A percentile compares a stretch with the other conserved stretches of the same genome.
phyloP scores from a whole-genome alignment of 108 stramenopile species.

The Cyclotella atomus region DNA sequence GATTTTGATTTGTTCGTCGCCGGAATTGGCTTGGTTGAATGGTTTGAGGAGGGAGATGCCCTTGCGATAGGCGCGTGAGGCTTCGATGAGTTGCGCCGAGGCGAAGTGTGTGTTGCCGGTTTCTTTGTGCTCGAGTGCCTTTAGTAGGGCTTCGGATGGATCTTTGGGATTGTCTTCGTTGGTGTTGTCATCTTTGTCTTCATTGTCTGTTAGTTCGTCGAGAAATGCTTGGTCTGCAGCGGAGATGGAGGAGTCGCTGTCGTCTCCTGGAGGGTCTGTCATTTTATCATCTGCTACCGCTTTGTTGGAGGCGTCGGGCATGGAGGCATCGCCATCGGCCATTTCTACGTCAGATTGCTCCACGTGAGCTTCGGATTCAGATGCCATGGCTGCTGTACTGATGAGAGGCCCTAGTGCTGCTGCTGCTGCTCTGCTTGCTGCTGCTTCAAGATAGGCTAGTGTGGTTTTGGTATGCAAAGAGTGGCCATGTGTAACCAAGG shows the following conservation, averaged over 20 bases:
- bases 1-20: constrained; percentile 80
- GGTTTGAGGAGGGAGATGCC: constrained; percentile 70
- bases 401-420: too few species aligned
- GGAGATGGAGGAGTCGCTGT: too few species aligned
- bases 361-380: background rate
- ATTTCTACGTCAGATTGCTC: background rate
- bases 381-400: too few species aligned
- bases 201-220: background rate
- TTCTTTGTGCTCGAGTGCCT: constrained; percentile 73
- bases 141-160: constrained; percentile 54
- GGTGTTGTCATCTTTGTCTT: background rate
- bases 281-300: too few species aligned
- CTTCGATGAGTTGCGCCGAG: constrained; percentile 59
- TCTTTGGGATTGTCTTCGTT: constrained; percentile 12
- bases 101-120: constrained; percentile 81
- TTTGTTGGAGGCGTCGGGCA: background rate
- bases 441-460: too few species aligned
- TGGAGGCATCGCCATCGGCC: background rate
- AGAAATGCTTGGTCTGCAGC: too few species aligned
- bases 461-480: too few species aligned
- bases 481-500: too few species aligned
- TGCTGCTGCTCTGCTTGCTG: too few species aligned
- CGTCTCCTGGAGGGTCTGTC: too few species aligned
- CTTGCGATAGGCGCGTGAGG: constrained; percentile 74
- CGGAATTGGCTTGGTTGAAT: constrained; percentile 64